These are phyloP conservation scores for Alternaria brassicicola DNA, from an alignment of 2,329 filamentous ascomycete genomes.

Conservation along the genomic window DNA sequence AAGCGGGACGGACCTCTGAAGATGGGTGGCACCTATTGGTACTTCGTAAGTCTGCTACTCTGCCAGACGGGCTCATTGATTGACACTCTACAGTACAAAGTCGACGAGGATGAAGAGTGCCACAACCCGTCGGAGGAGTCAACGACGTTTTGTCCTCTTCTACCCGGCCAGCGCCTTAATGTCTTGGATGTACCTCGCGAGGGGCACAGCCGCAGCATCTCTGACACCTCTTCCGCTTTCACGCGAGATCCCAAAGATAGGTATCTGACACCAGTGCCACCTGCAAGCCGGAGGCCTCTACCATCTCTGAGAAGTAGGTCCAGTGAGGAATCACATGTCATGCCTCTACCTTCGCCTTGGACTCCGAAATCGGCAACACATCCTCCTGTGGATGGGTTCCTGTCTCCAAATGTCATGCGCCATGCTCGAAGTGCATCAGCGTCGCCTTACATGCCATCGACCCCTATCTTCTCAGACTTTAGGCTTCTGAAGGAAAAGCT, in stretches of 20 bases:
- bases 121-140: slow-evolving; percentile 74
- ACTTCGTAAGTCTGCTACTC: slow-evolving; percentile 71
- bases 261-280: slow-evolving; percentile 70
- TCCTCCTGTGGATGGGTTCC: slow-evolving; percentile 28
- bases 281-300: slow-evolving; percentile 42
- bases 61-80: background rate
- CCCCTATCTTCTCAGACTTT: slow-evolving; percentile 40
- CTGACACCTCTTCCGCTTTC: slow-evolving; percentile 69
- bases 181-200: slow-evolving; percentile 80
- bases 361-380: slow-evolving; percentile 40
- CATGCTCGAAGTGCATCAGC: slow-evolving; percentile 42
- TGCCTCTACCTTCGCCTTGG: slow-evolving; percentile 29
- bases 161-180: slow-evolving; percentile 89
- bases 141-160: slow-evolving; percentile 80
- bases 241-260: slow-evolving; percentile 82
- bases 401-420: slow-evolving; percentile 31
- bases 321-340: slow-evolving; percentile 22
- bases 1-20: slow-evolving; percentile 79
- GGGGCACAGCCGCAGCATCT: slow-evolving; percentile 65
- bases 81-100: slow-evolving; percentile 69
- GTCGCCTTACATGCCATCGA: slow-evolving; percentile 35
- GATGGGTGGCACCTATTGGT: slow-evolving; percentile 95
- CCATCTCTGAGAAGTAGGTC: slow-evolving; percentile 27
- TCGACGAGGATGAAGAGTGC: slow-evolving; percentile 80
- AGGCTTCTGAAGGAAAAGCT: slow-evolving; percentile 42